Conservation (phyloP, 768 basidiomycete genomes). For the Collybiopsis luxurians region DNA sequence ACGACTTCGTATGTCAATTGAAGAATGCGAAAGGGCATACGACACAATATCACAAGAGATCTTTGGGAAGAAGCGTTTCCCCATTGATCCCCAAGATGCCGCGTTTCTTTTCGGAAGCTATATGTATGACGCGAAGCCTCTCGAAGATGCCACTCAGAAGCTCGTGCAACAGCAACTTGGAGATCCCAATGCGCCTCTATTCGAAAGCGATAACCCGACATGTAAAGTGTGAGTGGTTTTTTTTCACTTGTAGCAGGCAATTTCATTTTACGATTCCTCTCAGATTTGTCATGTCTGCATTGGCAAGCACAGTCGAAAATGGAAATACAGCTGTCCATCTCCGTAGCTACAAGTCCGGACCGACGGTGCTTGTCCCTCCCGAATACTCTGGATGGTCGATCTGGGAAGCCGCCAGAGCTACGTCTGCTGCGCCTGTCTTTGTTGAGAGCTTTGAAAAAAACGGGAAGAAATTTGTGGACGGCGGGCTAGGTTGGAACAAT, state of each 20-base stretch:
- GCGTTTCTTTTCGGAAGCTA: constrained; percentile 16
- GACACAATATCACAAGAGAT: constrained; percentile 23
- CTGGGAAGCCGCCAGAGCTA: constrained; percentile 29
- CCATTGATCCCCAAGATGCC: constrained; percentile 11
- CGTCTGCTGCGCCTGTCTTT: constrained; percentile 23
- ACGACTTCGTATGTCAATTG: constrained; percentile 31
- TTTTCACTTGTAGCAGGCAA: no score
- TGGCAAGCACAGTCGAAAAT: no score
- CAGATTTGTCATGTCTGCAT: no score
- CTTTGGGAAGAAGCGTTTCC: constrained; percentile 18
- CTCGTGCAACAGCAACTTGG: constrained; percentile 22
- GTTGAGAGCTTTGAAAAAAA: constrained; percentile 20
- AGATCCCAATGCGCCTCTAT: constrained; percentile 23
- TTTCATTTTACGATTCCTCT: no score
- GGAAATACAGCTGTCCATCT: no score
- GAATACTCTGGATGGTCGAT: constrained; percentile 15
- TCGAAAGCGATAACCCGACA: constrained; percentile 16
- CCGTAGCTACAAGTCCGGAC: no score
- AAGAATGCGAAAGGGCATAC: constrained; percentile 29
- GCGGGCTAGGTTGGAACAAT: neutral
- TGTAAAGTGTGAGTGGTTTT: constrained; percentile 28
- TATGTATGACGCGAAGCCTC: constrained; percentile 19
- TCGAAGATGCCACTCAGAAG: constrained; percentile 24
- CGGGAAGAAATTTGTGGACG: neutral
- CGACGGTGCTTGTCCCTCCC: no score